phyloP scores from a whole-genome alignment of 2,329 filamentous ascomycete genomes.

The Alternaria rosae region DNA sequence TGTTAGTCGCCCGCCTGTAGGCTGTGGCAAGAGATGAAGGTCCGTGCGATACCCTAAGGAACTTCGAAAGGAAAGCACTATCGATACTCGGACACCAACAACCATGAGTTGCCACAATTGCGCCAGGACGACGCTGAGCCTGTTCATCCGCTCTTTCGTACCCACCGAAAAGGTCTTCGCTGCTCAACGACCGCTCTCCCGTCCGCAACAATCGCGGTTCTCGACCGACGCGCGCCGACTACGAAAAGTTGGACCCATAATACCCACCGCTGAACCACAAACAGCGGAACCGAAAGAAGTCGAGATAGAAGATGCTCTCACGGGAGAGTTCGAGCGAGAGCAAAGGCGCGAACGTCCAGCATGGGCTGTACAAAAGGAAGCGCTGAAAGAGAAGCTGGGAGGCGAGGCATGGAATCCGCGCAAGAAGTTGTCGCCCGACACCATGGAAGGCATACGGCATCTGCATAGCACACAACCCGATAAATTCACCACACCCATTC shows the following conservation, averaged over 20 bases:
- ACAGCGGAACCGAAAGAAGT: not conserved
- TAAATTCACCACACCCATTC: conserved; percentile 74
- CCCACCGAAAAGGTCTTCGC: conserved; percentile 5
- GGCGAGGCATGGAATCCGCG: conserved; percentile 78
- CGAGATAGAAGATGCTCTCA: conserved; percentile 27
- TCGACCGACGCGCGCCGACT: conserved; percentile 19
- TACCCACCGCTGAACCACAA: not conserved
- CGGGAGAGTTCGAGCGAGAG: conserved; percentile 45
- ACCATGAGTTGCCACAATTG: conserved; percentile 42
- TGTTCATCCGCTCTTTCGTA: conserved; percentile 31
- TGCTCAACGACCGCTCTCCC: conserved; percentile 8
- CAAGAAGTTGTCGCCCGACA: conserved; percentile 90
- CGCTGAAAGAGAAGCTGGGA: conserved; percentile 78
- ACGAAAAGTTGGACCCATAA: not conserved
- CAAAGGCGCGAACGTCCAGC: conserved; percentile 47
- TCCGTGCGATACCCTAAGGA: conserved; percentile 23
- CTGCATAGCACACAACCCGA: conserved; percentile 80
- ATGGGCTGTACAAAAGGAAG: conserved; percentile 81
- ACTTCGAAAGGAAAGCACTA: conserved; percentile 8
- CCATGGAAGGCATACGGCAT: conserved; percentile 85
- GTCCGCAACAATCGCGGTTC: conserved; percentile 20
- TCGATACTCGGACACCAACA: not conserved
- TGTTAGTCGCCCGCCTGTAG: not conserved
- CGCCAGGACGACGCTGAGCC: conserved; percentile 29
- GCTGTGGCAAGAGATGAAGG: conserved; percentile 5